Evolutionary conservation across 1,284 basidiomycete genomes (phyloP).

Genomic region (Cutaneotrichosporon dermatis): DNA sequence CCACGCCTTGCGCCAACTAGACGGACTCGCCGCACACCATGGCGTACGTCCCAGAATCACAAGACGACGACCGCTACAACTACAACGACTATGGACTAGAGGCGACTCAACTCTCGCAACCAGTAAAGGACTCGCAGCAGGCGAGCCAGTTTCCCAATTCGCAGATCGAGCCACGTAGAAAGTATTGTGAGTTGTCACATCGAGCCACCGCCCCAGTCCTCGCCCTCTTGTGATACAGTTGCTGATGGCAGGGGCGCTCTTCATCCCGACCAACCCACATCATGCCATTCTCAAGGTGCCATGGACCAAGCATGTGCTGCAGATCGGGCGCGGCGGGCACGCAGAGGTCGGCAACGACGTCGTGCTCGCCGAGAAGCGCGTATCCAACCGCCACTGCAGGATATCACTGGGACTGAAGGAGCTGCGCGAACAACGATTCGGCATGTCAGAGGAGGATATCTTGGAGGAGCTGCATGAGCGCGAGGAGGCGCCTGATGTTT

Average conservation of each 20-base stretch:
- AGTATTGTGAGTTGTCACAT: constrained; percentile 40
- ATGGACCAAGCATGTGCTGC: constrained; percentile 37
- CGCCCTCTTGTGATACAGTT: background rate
- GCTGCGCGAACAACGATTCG: background rate
- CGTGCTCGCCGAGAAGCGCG: constrained; percentile 39
- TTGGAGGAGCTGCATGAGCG: constrained; percentile 34
- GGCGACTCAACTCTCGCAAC: constrained; percentile 43
- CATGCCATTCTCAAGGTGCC: constrained; percentile 46
- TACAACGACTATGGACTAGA: constrained; percentile 33
- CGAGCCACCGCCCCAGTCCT: too few species aligned
- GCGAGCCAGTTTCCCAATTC: constrained; percentile 15
- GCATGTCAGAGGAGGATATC: constrained; percentile 24
- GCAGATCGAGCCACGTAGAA: constrained; percentile 45
- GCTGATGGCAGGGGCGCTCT: constrained; percentile 42
- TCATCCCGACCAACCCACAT: constrained; percentile 41
- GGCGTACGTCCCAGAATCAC: constrained; percentile 28
- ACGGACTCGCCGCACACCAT: constrained; percentile 5
- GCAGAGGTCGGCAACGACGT: constrained; percentile 35
- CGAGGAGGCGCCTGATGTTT: constrained; percentile 55
- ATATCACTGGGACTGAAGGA: constrained; percentile 36
- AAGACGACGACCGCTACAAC: constrained; percentile 22
- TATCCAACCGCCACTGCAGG: constrained; percentile 44
- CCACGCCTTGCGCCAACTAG: too few species aligned
- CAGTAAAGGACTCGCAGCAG: constrained; percentile 26
- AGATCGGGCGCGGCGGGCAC: constrained; percentile 41